Evolutionary conservation across 352 stramenopile species (phyloP).

Genomic region (Pythium rhizo-oryzae): DNA sequence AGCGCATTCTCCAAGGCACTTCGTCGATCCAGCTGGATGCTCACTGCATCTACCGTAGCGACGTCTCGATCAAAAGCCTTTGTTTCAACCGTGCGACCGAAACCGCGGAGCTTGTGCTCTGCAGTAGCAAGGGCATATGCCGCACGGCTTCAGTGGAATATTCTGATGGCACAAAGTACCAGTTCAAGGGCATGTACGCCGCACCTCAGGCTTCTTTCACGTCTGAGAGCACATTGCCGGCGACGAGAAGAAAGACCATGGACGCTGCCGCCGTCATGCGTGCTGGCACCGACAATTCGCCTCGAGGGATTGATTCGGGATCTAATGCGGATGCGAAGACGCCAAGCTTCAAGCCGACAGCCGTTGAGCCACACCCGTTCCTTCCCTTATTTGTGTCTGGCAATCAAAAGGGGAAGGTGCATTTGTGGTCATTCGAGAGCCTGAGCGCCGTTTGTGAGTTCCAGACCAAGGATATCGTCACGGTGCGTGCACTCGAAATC

Average conservation of each 20-base stretch:
- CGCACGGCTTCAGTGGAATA: constrained; percentile 67
- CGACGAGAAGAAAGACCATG: constrained; percentile 20
- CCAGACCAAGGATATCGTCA: constrained; percentile 63
- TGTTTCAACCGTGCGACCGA: constrained; percentile 75
- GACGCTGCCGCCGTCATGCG: constrained; percentile 5
- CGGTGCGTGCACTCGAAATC: constrained; percentile 36
- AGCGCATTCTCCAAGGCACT: constrained; percentile 43
- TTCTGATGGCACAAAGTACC: constrained; percentile 69
- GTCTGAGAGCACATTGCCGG: not conserved
- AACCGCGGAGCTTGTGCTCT: constrained; percentile 65
- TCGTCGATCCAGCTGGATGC: constrained; percentile 46
- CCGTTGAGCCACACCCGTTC: constrained; percentile 74
- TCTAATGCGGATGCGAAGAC: constrained; percentile 42
- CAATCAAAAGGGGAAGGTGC: constrained; percentile 78
- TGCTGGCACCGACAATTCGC: constrained; percentile 7
- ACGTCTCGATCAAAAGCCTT: constrained; percentile 85
- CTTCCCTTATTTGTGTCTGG: constrained; percentile 82
- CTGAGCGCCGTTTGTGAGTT: constrained; percentile 70
- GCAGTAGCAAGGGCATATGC: constrained; percentile 76
- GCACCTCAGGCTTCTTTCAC: constrained; percentile 48
- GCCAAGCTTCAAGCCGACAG: constrained; percentile 76
- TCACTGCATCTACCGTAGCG: constrained; percentile 72
- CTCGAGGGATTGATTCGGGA: not conserved
- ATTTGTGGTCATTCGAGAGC: constrained; percentile 86
- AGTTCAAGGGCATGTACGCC: constrained; percentile 83